Base-by-base conservation (phyloP, 202 grass and related monocot genomes). In the Setaria viridis region DNA sequence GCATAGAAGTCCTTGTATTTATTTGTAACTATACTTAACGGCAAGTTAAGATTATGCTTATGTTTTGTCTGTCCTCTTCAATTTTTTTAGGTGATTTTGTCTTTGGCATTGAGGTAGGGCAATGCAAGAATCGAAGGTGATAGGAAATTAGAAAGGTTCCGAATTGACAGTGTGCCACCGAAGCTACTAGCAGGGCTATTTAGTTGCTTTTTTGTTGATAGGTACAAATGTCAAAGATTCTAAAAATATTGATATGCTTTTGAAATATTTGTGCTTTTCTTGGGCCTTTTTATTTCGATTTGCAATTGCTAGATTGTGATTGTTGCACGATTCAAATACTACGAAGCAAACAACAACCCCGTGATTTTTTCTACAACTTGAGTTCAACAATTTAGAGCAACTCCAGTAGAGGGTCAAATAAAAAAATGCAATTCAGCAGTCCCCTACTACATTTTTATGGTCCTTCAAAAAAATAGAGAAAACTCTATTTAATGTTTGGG, bases 1-100 rank as follows among this genome's bases (percentile, higher is more conserved):
- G 11, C 65, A 7, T 3, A 12, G 2, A 42, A 43, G 11, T 6
- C 67, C 88, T 48, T 39, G 9, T 0, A 0, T 12, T 82, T 0
- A 1, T 77, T 9, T 0, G 9, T 45, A 76, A 76, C 70, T 55
- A 7, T 9, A 12, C 4, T 30, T 2, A 0, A 0, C 11, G 3
- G 1, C 5, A 16, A 21, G 12, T 4, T 70, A 75, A 76, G 51
- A 69, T 19, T 54, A 17, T 81, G 51, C 70, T 75, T 51, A 60
- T 76, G 30, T 32, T 80, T 85, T 80, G 69, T 80, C 50, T 80
- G 69, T 80, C 60, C 39, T 75, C 65, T 75, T 55, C 69, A 54
- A 51, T 12, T 68, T 12, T 68, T 79, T 51, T 67, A 84, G 81
- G 58, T 37, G 53, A n/a, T 68, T 84, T 80, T 85, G 77, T 89